A percentile compares a stretch with the other conserved stretches of the same genome.
Evolutionary conservation across 2,329 filamentous ascomycete genomes (phyloP).

Genomic region (Ceratocystis papillata): DNA sequence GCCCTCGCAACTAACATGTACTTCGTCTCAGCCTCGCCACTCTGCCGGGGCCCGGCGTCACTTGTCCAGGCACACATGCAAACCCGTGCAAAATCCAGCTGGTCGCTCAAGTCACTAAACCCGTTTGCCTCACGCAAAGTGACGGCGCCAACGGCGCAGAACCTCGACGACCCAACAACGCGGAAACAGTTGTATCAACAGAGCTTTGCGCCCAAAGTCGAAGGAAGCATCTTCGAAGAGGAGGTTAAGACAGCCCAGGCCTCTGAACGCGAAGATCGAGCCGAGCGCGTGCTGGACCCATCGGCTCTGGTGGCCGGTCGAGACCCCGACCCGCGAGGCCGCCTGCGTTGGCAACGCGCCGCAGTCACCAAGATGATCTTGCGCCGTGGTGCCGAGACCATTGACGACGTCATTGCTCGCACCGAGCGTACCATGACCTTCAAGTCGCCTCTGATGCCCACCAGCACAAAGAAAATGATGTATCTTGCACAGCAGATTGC

Average conservation of each 20-base stretch:
- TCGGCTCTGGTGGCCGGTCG: slow-evolving; percentile 33
- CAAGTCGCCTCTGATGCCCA: slow-evolving; percentile 65
- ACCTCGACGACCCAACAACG: slow-evolving; percentile 36
- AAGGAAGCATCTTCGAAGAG: slow-evolving; percentile 55
- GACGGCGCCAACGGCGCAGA: slow-evolving; percentile 29
- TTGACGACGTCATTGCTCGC: slow-evolving; percentile 56
- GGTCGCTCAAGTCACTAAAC: slow-evolving; percentile 34
- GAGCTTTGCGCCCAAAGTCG: slow-evolving; percentile 35
- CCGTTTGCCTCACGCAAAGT: slow-evolving; percentile 23
- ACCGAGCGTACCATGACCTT: slow-evolving; percentile 44
- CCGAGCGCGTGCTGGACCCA: slow-evolving; percentile 24
- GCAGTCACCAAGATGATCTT: slow-evolving; percentile 69
- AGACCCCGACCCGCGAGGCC: slow-evolving; percentile 63
- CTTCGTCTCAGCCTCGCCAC: slow-evolving; percentile 19
- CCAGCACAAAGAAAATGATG: slow-evolving; percentile 82
- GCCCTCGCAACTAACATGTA: slow-evolving; percentile 25
- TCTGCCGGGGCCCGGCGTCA: slow-evolving; percentile 25
- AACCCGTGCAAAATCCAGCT: slow-evolving; percentile 35
- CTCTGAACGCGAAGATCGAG: slow-evolving; percentile 31
- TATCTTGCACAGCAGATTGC: slow-evolving; percentile 78
- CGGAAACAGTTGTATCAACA: slow-evolving; percentile 35
- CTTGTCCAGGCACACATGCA: slow-evolving; percentile 33
- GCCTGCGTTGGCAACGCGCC: slow-evolving; percentile 68
- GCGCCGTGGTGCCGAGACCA: slow-evolving; percentile 41
- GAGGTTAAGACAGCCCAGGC: slow-evolving; percentile 35